Evolutionary conservation across 768 basidiomycete species (phyloP).

Genomic region (Mrakia frigida): DNA sequence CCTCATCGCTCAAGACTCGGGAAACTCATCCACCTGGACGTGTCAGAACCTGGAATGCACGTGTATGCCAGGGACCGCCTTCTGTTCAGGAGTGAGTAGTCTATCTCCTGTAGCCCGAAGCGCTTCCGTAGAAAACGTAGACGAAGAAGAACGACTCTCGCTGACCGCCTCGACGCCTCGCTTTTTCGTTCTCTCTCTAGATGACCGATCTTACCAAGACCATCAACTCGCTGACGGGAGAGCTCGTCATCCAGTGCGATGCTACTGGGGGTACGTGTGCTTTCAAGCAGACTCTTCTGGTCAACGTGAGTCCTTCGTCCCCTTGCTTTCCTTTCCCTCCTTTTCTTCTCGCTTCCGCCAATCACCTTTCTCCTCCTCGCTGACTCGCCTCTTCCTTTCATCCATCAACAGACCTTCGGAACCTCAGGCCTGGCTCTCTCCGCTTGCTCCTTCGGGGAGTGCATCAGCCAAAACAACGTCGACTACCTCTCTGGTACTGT

Average conservation of each 20-base stretch:
- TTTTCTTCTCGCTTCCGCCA: not conserved
- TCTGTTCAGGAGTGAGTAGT: slow-evolving; percentile 60
- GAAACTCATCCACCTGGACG: slow-evolving; percentile 55
- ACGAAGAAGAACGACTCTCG: not conserved
- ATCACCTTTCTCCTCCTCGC: not conserved
- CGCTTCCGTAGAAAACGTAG: not conserved
- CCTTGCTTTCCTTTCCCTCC: not conserved
- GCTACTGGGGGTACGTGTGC: slow-evolving; percentile 55
- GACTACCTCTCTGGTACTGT: slow-evolving; percentile 49
- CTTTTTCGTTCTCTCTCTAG: slow-evolving; percentile 10
- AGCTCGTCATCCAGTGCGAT: slow-evolving; percentile 63
- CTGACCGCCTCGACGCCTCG: not conserved
- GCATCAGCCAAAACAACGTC: slow-evolving; percentile 73
- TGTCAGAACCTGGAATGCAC: slow-evolving; percentile 70
- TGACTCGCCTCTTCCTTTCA: not conserved
- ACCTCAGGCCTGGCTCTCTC: slow-evolving; percentile 62
- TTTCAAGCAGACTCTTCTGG: slow-evolving; percentile 69
- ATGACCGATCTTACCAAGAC: slow-evolving; percentile 53
- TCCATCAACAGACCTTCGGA: slow-evolving; percentile 57
- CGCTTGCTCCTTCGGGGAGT: slow-evolving; percentile 81
- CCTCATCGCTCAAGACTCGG: slow-evolving; percentile 40
- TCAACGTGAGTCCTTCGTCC: slow-evolving; percentile 37
- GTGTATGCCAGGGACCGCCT: slow-evolving; percentile 63
- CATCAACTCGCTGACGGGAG: slow-evolving; percentile 63
- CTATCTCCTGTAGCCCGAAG: not conserved